These are phyloP conservation scores for Setaria viridis DNA, from an alignment of 202 grass and related monocot genomes.

Conservation along the genomic window DNA sequence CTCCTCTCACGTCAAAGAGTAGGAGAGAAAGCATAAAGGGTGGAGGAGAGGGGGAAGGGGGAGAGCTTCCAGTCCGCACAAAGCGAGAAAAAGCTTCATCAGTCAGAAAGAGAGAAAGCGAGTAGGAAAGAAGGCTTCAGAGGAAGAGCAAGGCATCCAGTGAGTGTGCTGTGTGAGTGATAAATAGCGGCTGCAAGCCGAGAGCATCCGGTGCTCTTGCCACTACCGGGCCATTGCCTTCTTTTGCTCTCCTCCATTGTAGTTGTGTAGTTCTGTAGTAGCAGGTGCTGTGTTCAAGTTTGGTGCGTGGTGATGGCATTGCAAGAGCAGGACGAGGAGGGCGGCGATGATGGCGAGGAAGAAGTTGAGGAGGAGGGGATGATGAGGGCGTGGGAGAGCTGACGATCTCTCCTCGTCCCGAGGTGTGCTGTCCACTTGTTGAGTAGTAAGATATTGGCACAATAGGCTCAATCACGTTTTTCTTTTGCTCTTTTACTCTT, in stretches of 20 bases:
- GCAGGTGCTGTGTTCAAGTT: neutral
- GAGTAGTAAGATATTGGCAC: slow-evolving; percentile 81
- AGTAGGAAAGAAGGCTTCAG: slow-evolving; percentile 15
- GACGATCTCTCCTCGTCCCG: slow-evolving; percentile 40
- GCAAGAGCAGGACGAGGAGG: slow-evolving; percentile 40
- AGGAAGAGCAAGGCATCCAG: slow-evolving; percentile 18
- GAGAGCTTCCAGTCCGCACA: slow-evolving; percentile 34
- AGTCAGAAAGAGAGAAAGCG: slow-evolving; percentile 25
- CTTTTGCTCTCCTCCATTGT: neutral
- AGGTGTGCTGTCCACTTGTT: slow-evolving; percentile 54
- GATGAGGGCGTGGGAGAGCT: slow-evolving; percentile 41
- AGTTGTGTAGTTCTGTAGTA: neutral
- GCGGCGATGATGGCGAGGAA: neutral
- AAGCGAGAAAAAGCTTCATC: slow-evolving; percentile 11
- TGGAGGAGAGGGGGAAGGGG: neutral
- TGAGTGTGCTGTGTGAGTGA: neutral
- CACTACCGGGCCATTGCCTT: slow-evolving; percentile 14
- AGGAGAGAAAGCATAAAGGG: slow-evolving; percentile 47
- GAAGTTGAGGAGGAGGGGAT: neutral
- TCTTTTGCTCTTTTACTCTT: neutral
- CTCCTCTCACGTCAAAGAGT: slow-evolving; percentile 41
- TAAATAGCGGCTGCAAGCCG: slow-evolving; percentile 23
- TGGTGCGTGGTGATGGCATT: slow-evolving; percentile 39
- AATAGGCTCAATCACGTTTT: slow-evolving; percentile 83
- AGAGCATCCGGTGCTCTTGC: slow-evolving; percentile 46